Evolutionary conservation across 2,329 filamentous ascomycete species (phyloP), one percentile per base, ranked within the genome.

Genomic region (Trichoderma gracile): DNA sequence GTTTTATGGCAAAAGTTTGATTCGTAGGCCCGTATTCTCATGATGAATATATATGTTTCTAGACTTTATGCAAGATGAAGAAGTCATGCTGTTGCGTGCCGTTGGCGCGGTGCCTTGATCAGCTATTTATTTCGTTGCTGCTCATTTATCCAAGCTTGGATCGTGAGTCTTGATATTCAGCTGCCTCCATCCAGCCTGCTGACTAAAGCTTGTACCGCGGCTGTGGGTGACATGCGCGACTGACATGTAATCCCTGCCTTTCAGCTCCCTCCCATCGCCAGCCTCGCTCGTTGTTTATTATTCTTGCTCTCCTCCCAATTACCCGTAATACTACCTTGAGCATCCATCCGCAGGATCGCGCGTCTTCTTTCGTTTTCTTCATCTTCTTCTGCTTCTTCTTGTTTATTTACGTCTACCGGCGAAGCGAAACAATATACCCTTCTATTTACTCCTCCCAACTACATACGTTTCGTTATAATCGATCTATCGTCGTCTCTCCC

Each of bases 201-300:
- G 53, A 59, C 56, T 59, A 27, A 59, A 14, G 30, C 17, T 47
- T 47, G 58, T 65, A 58, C 70, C 72, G 74, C 72, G 70, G 72
- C 66, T 71, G 68, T 68, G 65, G 69, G 64, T 52, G 55, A 53
- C 49, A 53, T 53, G 42, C 19, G 10, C 33, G 49, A 52, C 30
- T 23, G 49, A 52, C 50, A 54, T 54, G 42, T 30, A 53, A 72
- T 63, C 72, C 72, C 69, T 74, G 70, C 58, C 55, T 17, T 17
- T 60, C 54, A 50, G 54, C 62, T 52, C 59, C 33, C 33, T 38
- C 33, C 33, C 59, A 62, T 40, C 40, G 54, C 49, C 42, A 53
- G 49, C 59, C 59, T 61, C 59, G 40, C 33, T 45, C 46, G 40
- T 45, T 33, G 19, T 62, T 62, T 62, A 49, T 62, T 62, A 49